phyloP scores from a whole-genome alignment of 495 filamentous ascomycete species.

The Penicillium flavigenum region DNA sequence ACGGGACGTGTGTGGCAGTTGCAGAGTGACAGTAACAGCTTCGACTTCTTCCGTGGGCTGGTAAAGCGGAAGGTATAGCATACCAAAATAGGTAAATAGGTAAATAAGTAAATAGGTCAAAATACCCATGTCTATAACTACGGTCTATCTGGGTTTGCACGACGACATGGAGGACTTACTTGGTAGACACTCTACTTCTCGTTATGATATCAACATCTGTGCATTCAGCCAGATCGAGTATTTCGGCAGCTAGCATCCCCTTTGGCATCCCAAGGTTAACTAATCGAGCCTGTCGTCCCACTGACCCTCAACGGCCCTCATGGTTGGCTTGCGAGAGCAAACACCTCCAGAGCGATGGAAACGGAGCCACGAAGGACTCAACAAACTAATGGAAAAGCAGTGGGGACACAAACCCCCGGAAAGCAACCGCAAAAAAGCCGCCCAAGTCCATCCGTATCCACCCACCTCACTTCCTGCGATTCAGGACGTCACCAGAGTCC shows the following conservation, averaged over 20 bases:
- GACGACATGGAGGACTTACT: not conserved
- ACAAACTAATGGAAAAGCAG: too few species aligned
- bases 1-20: conserved; percentile 80
- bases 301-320: not conserved
- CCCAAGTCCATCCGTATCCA: too few species aligned
- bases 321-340: not conserved
- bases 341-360: not conserved
- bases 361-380: too few species aligned
- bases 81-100: not conserved
- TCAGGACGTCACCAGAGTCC: too few species aligned
- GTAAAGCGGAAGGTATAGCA: conserved; percentile 68
- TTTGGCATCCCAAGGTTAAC: not conserved
- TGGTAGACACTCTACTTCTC: not conserved
- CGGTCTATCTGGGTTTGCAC: not conserved
- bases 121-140: not conserved
- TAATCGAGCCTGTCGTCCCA: not conserved
- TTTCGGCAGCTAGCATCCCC: not conserved
- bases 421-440: too few species aligned
- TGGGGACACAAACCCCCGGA: too few species aligned
- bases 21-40: conserved; percentile 97
- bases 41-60: conserved; percentile 94
- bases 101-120: not conserved
- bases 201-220: not conserved
- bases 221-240: not conserved
- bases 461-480: too few species aligned